Base-by-base conservation (phyloP, 2,329 filamentous ascomycete species). In the Apiospora marii region DNA sequence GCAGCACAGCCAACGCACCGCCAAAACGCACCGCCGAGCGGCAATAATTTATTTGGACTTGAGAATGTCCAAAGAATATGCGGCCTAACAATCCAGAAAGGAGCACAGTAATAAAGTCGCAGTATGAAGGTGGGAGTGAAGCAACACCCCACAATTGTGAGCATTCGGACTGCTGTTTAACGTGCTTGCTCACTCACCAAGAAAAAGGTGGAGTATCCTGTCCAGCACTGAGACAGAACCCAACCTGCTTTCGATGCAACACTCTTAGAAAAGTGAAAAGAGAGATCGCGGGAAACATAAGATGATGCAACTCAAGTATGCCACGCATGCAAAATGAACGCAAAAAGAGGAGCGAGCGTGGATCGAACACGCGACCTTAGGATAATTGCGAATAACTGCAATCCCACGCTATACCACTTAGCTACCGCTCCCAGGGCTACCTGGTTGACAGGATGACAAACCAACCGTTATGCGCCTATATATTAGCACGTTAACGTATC, bases 341-440 rank as follows among this genome's bases (percentile, higher is more conserved):
- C 30, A 34, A 61, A 61, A 64, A 64, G 22, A 64, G 58, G 58
- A 64, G 58, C 58, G 58, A 64, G 58, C 58, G 58, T 64, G 58
- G 58, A 64, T 64, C 58, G 58, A 64, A 64, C 58, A 64, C 58
- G 58, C 58, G 58, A 64, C 58, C 58, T 64, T 64, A 64, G 58
- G 58, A 64, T 64, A 64, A 41, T 41, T 37, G 58, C 34, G 19
- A 41, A 64, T n/a, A 41, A 64, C 58, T 64, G 58, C 58, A 64
- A 64, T 64, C 58, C 58, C 58, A 64, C 58, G 58, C 58, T 64
- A 64, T 64, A 64, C 58, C 58, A 64, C 58, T 64, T 64, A 64
- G 58, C 58, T 64, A 64, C 58, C 58, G 34, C 58, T 64, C 58
- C 58, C 37, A 27, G 10, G 8, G 34, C 58, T 64, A 34, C 58